These are phyloP conservation scores for Voacanga thouarsii DNA, from an alignment of 257 asterid genomes.

Conservation along the genomic window DNA sequence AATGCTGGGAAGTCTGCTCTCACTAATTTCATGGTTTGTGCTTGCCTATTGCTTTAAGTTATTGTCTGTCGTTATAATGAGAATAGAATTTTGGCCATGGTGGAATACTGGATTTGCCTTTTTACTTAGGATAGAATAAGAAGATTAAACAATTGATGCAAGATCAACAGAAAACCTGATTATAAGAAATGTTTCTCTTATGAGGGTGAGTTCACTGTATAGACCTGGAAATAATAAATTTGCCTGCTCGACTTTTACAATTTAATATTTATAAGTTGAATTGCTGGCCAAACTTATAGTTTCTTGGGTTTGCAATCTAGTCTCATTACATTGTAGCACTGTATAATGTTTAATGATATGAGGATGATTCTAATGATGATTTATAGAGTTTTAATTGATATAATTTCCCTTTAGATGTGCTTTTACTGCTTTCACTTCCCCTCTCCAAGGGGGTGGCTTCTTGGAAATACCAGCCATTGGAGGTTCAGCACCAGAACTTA, in stretches of 20 bases:
- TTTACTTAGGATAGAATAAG: neutral
- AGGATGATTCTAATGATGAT: neutral
- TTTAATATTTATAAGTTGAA: neutral
- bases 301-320: neutral
- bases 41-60: neutral
- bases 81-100: neutral
- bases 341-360: neutral
- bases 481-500: no score
- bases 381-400: no score
- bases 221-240: neutral
- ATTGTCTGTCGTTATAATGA: neutral
- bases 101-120: neutral
- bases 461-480: no score
- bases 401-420: no score
- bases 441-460: no score
- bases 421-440: no score
- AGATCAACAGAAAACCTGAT: neutral
- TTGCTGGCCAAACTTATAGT: neutral
- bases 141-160: neutral
- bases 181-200: neutral
- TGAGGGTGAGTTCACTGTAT: neutral
- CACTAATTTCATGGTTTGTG: conserved; percentile 67
- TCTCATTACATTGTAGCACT: no score
- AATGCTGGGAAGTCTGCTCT: conserved; percentile 97
- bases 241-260: neutral